Percentiles rank a stretch among this genome's conserved stretches.
Evolutionary conservation across 768 basidiomycete genomes (phyloP).

Genomic region (Mycena albidolilacea): DNA sequence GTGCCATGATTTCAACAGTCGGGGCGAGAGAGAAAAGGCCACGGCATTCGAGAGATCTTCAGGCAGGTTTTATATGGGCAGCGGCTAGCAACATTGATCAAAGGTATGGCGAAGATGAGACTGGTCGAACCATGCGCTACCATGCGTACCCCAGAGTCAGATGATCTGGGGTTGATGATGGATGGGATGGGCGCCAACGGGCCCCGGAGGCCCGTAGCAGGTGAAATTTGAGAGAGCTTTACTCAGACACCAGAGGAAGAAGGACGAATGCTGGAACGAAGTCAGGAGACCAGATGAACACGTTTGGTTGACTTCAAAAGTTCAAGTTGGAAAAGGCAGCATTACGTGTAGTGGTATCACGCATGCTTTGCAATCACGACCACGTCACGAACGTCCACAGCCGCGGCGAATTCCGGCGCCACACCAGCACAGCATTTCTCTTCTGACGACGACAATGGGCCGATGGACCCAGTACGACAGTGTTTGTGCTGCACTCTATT

Average conservation of each 20-base stretch:
- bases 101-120: background rate
- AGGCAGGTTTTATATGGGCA: conserved; percentile 12
- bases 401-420: background rate
- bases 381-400: too few relatives aligned
- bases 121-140: conserved; percentile 21
- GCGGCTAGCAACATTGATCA: background rate
- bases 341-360: too few relatives aligned
- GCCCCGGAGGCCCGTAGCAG: background rate
- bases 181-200: background rate
- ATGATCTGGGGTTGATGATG: conserved; percentile 26
- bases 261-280: background rate
- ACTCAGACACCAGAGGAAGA: background rate
- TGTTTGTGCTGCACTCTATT: conserved; percentile 43
- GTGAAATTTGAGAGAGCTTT: background rate
- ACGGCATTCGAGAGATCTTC: conserved; percentile 18
- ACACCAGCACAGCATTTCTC: background rate
- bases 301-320: too few relatives aligned
- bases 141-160: conserved; percentile 36
- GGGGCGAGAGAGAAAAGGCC: conserved; percentile 31
- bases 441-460: conserved; percentile 38
- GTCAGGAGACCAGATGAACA: too few relatives aligned
- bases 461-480: conserved; percentile 59
- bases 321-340: too few relatives aligned
- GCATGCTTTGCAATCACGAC: too few relatives aligned
- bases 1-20: conserved; percentile 21